Base-by-base conservation (phyloP, 192 early-diverging fungal species). In the Phycomyces blakesleeanus region DNA sequence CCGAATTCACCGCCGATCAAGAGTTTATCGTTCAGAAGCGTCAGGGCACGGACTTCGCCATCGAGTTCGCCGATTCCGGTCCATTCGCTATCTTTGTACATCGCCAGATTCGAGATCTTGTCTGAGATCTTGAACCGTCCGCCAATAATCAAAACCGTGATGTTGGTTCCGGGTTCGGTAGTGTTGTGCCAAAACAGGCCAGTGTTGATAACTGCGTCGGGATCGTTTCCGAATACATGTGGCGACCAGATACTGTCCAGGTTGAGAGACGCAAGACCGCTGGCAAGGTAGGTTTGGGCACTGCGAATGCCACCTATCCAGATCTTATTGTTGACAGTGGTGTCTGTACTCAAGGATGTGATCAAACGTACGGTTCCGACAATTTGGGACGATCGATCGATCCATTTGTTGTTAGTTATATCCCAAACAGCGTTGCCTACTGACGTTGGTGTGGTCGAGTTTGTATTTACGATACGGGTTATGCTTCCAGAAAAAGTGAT, bases 1-100 rank as follows among this genome's bases (percentile, higher is more conserved):
- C 67, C 74, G 26, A 84, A 78, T 16, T 63, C 62, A 21, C 87
- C 83, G 47, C 84, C 84, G 26, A 86, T 74, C 56, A 81, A 83
- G 40, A 88, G 74, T 40, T 76, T 44, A 50, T 78, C 75, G 10
- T 84, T 69, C 5, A 75, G 63, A 20, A 77, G 71, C 53, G 72
- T 74, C 26, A 87, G 51, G 21, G 70, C 60, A 56, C 76, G 63
- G 8, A 87, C 73, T 56, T 84, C 75, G 26, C 83, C 86, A 51
- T 71, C 44, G 18, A 82, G 50, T 16, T 56, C 64, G 22, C 55
- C 61, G 3, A 75, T 38, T 8, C 55, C 69, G n/a, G 42, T 49
- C 79, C 79, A 81, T 49, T 61, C 70, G 41, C 74, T 69, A 50
- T 81, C 55, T 7, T 72, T 44, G 9, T 68, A 25, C 20, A 86